Conservation (phyloP, 768 basidiomycete species). For the Lactarius sanguifluus region DNA sequence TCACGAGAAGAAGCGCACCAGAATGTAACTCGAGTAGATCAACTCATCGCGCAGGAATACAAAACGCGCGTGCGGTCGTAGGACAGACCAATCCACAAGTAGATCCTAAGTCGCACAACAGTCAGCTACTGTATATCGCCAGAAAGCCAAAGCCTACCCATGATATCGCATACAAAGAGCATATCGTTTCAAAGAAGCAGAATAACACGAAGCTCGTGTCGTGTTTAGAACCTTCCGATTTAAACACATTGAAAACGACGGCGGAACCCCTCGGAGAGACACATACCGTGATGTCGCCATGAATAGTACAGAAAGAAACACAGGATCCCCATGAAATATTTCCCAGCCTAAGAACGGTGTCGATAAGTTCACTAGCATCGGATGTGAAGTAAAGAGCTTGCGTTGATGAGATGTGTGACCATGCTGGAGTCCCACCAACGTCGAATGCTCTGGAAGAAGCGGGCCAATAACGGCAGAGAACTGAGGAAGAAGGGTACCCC, state of each 20-base stretch:
- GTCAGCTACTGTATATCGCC: slow-evolving; percentile 1
- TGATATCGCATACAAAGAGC: slow-evolving; percentile 65
- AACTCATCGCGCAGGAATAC: slow-evolving; percentile 72
- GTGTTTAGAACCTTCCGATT: slow-evolving; percentile 37
- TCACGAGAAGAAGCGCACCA: slow-evolving; percentile 42
- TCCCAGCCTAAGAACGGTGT: slow-evolving; percentile 62
- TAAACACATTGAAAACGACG: background rate
- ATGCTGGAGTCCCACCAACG: slow-evolving; percentile 81
- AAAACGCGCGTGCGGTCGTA: slow-evolving; percentile 55
- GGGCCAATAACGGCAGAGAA: slow-evolving; percentile 67
- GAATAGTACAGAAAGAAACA: slow-evolving; percentile 66
- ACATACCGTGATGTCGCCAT: slow-evolving; percentile 69
- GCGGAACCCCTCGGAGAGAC: slow-evolving; percentile 3
- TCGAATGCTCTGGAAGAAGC: slow-evolving; percentile 82
- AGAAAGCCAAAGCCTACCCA: slow-evolving; percentile 59
- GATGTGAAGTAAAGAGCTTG: slow-evolving; percentile 37
- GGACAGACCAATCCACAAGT: slow-evolving; percentile 89
- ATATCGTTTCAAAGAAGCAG: slow-evolving; percentile 60
- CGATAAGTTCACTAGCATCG: slow-evolving; percentile 1
- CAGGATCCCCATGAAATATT: slow-evolving; percentile 70
- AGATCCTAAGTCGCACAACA: slow-evolving; percentile 56
- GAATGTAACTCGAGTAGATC: slow-evolving; percentile 62
- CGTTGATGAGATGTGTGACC: slow-evolving; percentile 84
- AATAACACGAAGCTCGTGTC: slow-evolving; percentile 63
- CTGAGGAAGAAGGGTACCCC: slow-evolving; percentile 57